Conservation (phyloP, 176 grass and related monocot genomes). For the Carex scoparia region DNA sequence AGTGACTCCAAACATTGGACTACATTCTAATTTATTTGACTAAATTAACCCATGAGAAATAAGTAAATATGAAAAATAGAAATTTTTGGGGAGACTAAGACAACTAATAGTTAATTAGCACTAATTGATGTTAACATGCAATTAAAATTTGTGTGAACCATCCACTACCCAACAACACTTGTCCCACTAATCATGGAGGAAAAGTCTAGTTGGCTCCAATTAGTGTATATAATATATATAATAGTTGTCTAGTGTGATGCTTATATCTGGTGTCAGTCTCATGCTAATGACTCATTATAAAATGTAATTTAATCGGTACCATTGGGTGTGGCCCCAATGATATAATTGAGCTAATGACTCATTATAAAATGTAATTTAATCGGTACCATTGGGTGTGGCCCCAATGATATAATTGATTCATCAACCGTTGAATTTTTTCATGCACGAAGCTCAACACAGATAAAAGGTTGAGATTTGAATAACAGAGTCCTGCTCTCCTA, state of each 20-base stretch:
- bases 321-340: neutral
- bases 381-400: neutral
- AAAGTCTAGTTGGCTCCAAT: neutral
- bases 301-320: neutral
- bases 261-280: neutral
- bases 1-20: neutral
- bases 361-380: neutral
- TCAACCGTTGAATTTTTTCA: too few relatives aligned
- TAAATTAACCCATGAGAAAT: neutral
- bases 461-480: too few relatives aligned
- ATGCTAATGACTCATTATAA: neutral
- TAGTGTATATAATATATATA: neutral
- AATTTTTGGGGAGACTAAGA: neutral
- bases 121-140: too few relatives aligned
- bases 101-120: neutral
- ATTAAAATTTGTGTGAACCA: neutral
- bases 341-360: neutral
- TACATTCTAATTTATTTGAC: neutral
- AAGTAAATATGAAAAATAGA: neutral
- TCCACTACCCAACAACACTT: constrained; percentile 21
- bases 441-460: too few relatives aligned
- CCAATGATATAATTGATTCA: too few relatives aligned
- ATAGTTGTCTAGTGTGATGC: neutral
- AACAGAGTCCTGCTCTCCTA: too few relatives aligned
- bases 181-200: constrained; percentile 1